phyloP scores from a whole-genome alignment of 164 flowering plant genomes.

The Sedum album region DNA sequence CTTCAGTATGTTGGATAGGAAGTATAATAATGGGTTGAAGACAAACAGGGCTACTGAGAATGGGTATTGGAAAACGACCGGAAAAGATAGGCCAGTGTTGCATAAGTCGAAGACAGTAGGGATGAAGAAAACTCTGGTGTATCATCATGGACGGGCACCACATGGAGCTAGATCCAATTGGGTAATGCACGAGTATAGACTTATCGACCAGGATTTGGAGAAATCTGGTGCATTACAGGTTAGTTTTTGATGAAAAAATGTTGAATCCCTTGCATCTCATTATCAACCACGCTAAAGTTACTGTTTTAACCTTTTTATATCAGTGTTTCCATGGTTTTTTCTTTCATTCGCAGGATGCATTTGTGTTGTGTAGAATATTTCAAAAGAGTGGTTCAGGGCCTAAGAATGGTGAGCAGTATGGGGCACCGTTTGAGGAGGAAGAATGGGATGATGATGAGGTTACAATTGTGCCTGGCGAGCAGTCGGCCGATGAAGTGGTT shows the following conservation, averaged over 20 bases:
- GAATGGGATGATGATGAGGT: conserved; percentile 54
- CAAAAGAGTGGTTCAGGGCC: conserved; percentile 72
- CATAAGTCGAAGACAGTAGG: conserved; percentile 25
- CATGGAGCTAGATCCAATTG: conserved; percentile 36
- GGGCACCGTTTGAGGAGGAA: conserved; percentile 61
- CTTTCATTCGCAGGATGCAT: conserved; percentile 35
- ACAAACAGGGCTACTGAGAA: conserved; percentile 37
- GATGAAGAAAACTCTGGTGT: conserved; percentile 45
- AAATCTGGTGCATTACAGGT: conserved; percentile 29
- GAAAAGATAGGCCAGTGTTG: conserved; percentile 30
- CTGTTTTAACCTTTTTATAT: too few species aligned
- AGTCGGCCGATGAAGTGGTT: conserved; percentile 16
- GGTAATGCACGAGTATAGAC: conserved; percentile 45
- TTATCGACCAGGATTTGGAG: conserved; percentile 26
- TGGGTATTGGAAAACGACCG: conserved; percentile 45
- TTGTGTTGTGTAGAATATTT: conserved; percentile 56
- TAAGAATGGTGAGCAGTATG: conserved; percentile 62
- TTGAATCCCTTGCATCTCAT: too few species aligned
- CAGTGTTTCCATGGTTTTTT: too few species aligned
- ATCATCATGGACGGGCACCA: conserved; percentile 36
- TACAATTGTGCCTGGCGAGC: conserved; percentile 22
- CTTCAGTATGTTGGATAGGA: conserved; percentile 36
- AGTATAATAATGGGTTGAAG: conserved; percentile 31
- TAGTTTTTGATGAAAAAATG: background rate
- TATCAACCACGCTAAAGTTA: too few species aligned